Conservation (phyloP, 2,329 filamentous ascomycete genomes). For the Penicillium paneum region DNA sequence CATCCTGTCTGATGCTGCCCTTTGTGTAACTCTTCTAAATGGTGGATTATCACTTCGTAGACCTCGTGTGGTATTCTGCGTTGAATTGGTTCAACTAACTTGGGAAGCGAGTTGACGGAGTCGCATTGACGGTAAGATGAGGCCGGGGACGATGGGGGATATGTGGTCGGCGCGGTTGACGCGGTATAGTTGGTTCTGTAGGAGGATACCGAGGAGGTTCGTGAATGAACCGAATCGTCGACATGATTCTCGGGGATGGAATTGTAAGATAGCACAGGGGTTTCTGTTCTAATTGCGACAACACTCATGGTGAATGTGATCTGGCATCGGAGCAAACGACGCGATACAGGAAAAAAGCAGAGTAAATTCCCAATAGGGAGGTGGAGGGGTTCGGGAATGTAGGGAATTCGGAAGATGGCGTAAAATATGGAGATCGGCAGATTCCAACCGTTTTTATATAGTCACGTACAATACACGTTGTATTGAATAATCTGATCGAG, state of each 20-base stretch:
- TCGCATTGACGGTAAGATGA: conserved; percentile 39
- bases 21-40: conserved; percentile 49
- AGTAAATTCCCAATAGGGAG: conserved; percentile 7
- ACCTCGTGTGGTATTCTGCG: conserved; percentile 52
- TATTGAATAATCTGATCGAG: neutral
- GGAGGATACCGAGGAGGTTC: conserved; percentile 37
- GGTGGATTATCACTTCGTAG: conserved; percentile 54
- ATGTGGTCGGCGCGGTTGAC: conserved; percentile 39
- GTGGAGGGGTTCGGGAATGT: conserved; percentile 20
- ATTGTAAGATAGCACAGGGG: conserved; percentile 31
- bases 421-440: conserved; percentile 15
- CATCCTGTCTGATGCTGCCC: conserved; percentile 44
- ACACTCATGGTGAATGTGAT: conserved; percentile 37
- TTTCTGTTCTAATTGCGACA: conserved; percentile 39
- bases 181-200: conserved; percentile 38
- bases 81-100: conserved; percentile 36
- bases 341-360: conserved; percentile 12
- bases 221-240: conserved; percentile 31
- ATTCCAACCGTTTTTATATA: conserved; percentile 8
- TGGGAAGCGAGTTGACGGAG: conserved; percentile 36
- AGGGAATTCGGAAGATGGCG: conserved; percentile 13
- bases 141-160: conserved; percentile 37
- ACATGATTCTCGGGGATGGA: conserved; percentile 21
- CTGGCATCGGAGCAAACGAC: conserved; percentile 19
- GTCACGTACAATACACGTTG: neutral